A percentile compares a stretch with the other conserved stretches of the same genome.
Evolutionary conservation across 78 protist genomes (phyloP).

Genomic region (Pigoraptor vietnamica): DNA sequence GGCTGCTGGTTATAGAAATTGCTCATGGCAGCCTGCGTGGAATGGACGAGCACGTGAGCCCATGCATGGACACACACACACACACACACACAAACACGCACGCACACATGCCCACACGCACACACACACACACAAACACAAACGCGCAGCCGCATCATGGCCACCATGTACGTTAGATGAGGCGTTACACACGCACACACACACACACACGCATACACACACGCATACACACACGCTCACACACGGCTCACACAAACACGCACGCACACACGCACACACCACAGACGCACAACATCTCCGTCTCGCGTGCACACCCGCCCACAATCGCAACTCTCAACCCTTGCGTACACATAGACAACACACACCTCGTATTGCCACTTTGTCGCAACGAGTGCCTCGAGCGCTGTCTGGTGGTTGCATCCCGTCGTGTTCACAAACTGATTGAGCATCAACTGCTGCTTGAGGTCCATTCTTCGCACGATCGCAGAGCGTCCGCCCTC

Average conservation of each 20-base stretch:
- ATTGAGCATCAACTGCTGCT: background rate
- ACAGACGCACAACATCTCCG: too few relatives aligned
- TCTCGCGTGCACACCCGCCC: too few relatives aligned
- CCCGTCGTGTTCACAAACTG: background rate
- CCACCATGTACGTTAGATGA: too few relatives aligned
- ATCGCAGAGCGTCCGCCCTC: too few relatives aligned
- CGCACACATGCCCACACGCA: background rate
- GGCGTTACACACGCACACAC: background rate
- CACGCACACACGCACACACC: too few relatives aligned
- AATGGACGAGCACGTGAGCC: too few relatives aligned
- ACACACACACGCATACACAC: background rate
- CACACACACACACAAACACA: background rate
- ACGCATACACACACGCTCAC: background rate
- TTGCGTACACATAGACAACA: too few relatives aligned
- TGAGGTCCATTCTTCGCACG: background rate
- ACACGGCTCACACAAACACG: background rate
- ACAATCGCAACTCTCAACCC: too few relatives aligned
- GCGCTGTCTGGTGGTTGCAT: background rate
- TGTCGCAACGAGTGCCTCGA: background rate
- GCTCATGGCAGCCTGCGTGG: background rate
- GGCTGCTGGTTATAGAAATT: background rate
- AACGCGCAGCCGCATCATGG: too few relatives aligned
- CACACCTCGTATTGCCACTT: background rate
- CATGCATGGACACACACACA: background rate
- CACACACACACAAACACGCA: background rate